Base-by-base conservation (phyloP, 2,329 filamentous ascomycete genomes). In the Fusarium siculi region DNA sequence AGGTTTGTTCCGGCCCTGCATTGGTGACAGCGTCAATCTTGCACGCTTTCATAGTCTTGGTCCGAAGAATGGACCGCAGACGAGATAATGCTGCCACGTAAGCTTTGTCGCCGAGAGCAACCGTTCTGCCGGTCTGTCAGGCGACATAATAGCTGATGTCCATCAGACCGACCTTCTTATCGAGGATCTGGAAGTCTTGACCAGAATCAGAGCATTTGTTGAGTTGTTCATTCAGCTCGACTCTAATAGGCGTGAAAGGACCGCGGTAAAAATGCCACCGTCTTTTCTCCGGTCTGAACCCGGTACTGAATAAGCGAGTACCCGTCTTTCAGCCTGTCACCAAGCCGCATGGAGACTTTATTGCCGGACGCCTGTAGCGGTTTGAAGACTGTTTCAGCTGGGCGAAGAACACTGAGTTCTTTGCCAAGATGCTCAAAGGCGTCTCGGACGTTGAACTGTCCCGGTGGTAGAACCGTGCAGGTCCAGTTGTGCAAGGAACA, bases 281-380 rank as follows among this genome's bases (percentile, higher is more conserved):
- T 40, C 21, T 40, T n/a, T 40, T 40, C 39, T 15, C 39, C 39
- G 12, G 39, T 40, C 39, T n/a, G 39, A 9, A 40, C 39, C 39
- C 21, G 12, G 21, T 40, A 40, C 4, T 40, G 12, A 15, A 40
- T 8, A 2, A 40, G 39, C 8, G 39, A 40, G 12, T 40, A 40
- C 8, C 39, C 39, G 5, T 40, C 39, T n/a, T 40, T 40, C 21
- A 40, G 12, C 8, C 39, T 40, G 12, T 40, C 39, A 9, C 39
- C 39, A 40, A n/a, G 21, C 0, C 39, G 7, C 39, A 40, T 4
- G 21, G 39, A 15, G 12, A 40, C 21, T n/a, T 40, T n/a, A 2
- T 15, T 40, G 15, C 5, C 39, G 0, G 39, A n/a, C 0, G 39
- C 6, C 21, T 40, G 39, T 15, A 40, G 39, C 6, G 21, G 39